Percentiles rank a stretch among this genome's conserved stretches.
These are phyloP conservation scores for Pseudogymnoascus sp. DNA, from an alignment of 2,329 filamentous ascomycete genomes.

Conservation along the genomic window DNA sequence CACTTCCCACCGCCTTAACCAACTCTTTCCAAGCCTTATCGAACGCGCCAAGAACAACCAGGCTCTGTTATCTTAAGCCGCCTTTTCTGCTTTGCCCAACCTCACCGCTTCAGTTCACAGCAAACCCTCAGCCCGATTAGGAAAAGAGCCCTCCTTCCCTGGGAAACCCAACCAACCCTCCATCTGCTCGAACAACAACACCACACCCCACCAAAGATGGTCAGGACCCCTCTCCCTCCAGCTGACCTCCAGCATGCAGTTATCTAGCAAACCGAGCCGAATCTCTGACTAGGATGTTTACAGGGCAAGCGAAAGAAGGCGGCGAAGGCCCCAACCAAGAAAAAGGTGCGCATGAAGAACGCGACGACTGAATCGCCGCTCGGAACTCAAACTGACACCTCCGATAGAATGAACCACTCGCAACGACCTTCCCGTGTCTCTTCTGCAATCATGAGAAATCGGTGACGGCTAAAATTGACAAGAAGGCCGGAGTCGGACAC, in stretches of 20 bases:
- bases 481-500: slow-evolving; percentile 79
- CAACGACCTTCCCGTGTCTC: slow-evolving; percentile 86
- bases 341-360: slow-evolving; percentile 1
- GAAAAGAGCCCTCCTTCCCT: not conserved
- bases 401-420: slow-evolving; percentile 59
- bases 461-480: slow-evolving; percentile 84
- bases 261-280: not conserved
- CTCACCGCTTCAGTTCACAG: slow-evolving; percentile 2
- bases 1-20: not conserved
- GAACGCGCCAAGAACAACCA: slow-evolving; percentile 4
- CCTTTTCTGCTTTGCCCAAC: slow-evolving; percentile 9
- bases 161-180: not conserved
- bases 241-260: slow-evolving; percentile 2
- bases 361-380: slow-evolving; percentile 13
- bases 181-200: slow-evolving; percentile 1
- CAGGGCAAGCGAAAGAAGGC: slow-evolving; percentile 92
- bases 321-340: slow-evolving; percentile 60
- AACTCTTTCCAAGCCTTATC: not conserved
- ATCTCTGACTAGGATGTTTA: slow-evolving; percentile 1
- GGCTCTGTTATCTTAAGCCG: slow-evolving; percentile 6
- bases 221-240: slow-evolving; percentile 4
- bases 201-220: slow-evolving; percentile 4
- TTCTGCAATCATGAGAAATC: slow-evolving; percentile 98
- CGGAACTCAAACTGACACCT: not conserved
- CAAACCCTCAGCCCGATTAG: slow-evolving; percentile 3